Base-by-base conservation (phyloP, 768 basidiomycete genomes). In the Mycena haematopus region DNA sequence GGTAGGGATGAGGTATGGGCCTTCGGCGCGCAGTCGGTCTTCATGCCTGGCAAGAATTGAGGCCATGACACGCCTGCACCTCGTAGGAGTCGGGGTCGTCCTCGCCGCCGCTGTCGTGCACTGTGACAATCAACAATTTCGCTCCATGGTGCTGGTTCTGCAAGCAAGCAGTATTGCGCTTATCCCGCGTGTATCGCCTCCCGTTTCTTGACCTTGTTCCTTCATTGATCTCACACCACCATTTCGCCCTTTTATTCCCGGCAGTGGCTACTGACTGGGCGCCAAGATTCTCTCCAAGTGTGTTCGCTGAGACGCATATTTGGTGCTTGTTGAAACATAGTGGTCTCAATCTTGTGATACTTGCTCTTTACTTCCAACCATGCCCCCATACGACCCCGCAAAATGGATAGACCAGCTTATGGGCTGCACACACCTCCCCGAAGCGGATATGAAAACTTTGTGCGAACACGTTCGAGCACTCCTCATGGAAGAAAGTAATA, bases 401-500 rank as follows among this genome's bases (percentile, higher is more conserved):
- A 86, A 85, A 78, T 97, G 96, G 90, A 95, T 98, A 70, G 84
- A 86, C 27, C 92, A 95, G 70, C 88, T 99, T 62, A 88, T 88
- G 79, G 77, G 84, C 67, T 97, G 95, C 80, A 85, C 89, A 65
- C 89, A 93, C 68, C 90, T 99, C 53, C 85, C 92, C 17, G 97
- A 99, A 77, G 73, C 85, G 13, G 93, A 96, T 67, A 97, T 99
- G 87, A 96, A 95, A 73, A 79, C 89, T 45, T 87, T 99, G 52
- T 99, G 96, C 81, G 86, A 94, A 60, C 87, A 89, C 63, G 95
- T 98, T 22, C 87, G 93, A 53, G 84, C 89, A 51, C 89, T 96
- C 51, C 84, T 97, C 38, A 89, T 98, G 74, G 96, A 99, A 74
- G 96, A 99, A 74, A 95, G 91, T 58, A 99, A 99, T 73, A 96